Conservation (phyloP, 257 asterid species). For the Jaltomata sinuosa region DNA sequence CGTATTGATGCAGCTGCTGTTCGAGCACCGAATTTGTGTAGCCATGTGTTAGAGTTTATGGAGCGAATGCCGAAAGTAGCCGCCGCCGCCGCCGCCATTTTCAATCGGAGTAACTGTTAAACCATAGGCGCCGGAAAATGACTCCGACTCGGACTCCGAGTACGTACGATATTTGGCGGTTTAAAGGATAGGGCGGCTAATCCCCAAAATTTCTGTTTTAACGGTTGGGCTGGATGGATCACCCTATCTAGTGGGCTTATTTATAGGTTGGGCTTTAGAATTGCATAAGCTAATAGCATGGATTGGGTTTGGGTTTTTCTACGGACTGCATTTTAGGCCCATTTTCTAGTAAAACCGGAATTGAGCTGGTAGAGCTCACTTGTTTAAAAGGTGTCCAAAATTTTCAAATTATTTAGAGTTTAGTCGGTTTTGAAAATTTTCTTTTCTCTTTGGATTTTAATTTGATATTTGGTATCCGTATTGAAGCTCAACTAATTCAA, state of each 20-base stretch:
- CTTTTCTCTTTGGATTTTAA: too few species aligned
- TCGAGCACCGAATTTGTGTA: slow-evolving; percentile 22
- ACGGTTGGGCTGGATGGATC: background rate
- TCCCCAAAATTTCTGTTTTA: background rate
- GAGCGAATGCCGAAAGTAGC: slow-evolving; percentile 39
- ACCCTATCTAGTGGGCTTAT: background rate
- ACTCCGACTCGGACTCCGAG: background rate
- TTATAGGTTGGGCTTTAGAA: background rate
- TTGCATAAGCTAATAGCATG: background rate
- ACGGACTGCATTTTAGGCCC: background rate
- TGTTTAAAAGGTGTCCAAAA: too few species aligned
- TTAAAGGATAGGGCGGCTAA: background rate
- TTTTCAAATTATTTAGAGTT: too few species aligned
- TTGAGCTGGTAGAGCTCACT: too few species aligned
- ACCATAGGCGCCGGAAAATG: background rate
- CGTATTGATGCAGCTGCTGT: background rate
- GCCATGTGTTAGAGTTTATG: slow-evolving; percentile 35
- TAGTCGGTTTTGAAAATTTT: background rate
- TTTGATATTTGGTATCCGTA: too few species aligned
- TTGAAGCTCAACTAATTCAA: too few species aligned
- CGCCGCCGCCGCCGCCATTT: slow-evolving; percentile 24
- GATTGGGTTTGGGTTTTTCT: background rate
- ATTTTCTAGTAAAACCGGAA: background rate
- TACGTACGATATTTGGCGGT: background rate
- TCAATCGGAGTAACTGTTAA: background rate